Conservation (phyloP, 1,284 basidiomycete genomes). For the Paramarasmius palmivorus region DNA sequence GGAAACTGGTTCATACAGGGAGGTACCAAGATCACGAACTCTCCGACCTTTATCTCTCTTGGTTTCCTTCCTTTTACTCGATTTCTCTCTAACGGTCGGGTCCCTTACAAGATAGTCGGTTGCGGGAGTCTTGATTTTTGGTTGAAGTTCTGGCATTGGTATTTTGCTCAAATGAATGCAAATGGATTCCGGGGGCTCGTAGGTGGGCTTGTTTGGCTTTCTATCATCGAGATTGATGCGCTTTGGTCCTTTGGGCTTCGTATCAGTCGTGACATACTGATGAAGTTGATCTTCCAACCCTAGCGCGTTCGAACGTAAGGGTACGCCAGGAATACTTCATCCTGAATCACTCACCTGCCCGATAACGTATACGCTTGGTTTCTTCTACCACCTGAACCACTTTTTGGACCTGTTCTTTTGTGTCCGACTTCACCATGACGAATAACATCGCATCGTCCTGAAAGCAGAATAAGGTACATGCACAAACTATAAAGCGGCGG, state of each 20-base stretch:
- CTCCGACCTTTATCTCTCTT: slow-evolving; percentile 11
- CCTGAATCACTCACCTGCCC: slow-evolving; percentile 51
- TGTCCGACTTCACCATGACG: slow-evolving; percentile 67
- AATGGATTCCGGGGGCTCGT: slow-evolving; percentile 65
- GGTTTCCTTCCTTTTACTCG: slow-evolving; percentile 22
- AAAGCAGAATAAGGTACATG: background rate
- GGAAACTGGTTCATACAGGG: background rate
- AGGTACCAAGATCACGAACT: background rate
- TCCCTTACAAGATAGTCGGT: slow-evolving; percentile 17
- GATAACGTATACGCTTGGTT: slow-evolving; percentile 72
- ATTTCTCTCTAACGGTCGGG: slow-evolving; percentile 23
- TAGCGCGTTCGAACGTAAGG: slow-evolving; percentile 18
- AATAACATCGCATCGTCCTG: slow-evolving; percentile 82
- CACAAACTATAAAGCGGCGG: background rate
- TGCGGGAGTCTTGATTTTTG: slow-evolving; percentile 31
- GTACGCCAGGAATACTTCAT: background rate
- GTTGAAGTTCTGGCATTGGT: slow-evolving; percentile 76
- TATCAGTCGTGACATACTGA: slow-evolving; percentile 78
- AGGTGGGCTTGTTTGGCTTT: slow-evolving; percentile 43
- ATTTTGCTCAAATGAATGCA: slow-evolving; percentile 80
- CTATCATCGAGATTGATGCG: slow-evolving; percentile 69
- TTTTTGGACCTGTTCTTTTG: slow-evolving; percentile 69
- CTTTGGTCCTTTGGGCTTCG: slow-evolving; percentile 54
- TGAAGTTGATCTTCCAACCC: slow-evolving; percentile 66
- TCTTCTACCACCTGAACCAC: slow-evolving; percentile 80